Evolutionary conservation across 371 early-diverging fungal species (phyloP), one percentile per base, ranked within the genome.

Genomic region (Zopfochytrium polystomum): DNA sequence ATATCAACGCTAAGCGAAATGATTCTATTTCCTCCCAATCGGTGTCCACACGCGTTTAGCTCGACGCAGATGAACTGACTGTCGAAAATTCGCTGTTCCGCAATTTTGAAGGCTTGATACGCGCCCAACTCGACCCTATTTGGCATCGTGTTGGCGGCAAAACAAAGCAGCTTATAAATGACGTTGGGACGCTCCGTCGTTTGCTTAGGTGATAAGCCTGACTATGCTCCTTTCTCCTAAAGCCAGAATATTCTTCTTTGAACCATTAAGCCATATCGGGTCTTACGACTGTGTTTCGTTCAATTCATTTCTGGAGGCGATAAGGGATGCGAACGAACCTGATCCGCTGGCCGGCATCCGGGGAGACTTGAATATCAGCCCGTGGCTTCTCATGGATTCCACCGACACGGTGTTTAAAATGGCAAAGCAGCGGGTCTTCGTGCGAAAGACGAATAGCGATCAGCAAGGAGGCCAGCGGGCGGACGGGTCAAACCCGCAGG

Each of bases 211-310:
- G 79, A 27, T 61, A 44, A 25, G 23, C 25, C 29, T 51, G 34
- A n/a, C n/a, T n/a, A n/a, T n/a, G n/a, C n/a, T n/a, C n/a, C n/a
- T n/a, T n/a, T n/a, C n/a, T n/a, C n/a, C n/a, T n/a, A n/a, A n/a
- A n/a, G n/a, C n/a, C n/a, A n/a, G n/a, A n/a, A n/a, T n/a, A n/a
- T n/a, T 34, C 32, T 58, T 33, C 55, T 27, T 53, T 52, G 11
- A 27, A 18, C 46, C 6, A 2, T 30, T 55, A 15, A 71, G 67
- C 2, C 90, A 89, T 55, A 70, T 96, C 38, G 82, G 87, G 1
- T 71, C 78, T 0, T 94, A 93, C 67, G 97, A 96, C 74, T 84
- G 90, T 44, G 92, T 96, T 2, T 84, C 91, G 9, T 91, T 95
- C 67, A 80, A 90, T 60, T 82, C 81, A 30, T 91, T 88, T 56